These are phyloP conservation scores for Phialophora expanda DNA, from an alignment of 2,329 filamentous ascomycete genomes.

Conservation along the genomic window DNA sequence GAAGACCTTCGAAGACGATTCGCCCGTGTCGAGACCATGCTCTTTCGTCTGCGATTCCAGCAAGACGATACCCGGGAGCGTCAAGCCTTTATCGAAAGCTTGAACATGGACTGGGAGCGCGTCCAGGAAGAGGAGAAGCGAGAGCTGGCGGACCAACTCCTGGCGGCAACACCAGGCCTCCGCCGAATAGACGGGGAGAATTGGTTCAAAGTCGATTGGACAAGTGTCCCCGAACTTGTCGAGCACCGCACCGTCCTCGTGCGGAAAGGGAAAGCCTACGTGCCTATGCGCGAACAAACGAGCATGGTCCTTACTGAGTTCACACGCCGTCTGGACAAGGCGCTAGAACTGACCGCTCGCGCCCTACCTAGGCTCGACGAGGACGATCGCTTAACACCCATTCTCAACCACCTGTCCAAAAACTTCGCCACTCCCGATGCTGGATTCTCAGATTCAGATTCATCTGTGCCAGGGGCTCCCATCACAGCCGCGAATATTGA, in stretches of 20 bases:
- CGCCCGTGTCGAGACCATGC: conserved; percentile 80
- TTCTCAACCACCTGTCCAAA: conserved; percentile 83
- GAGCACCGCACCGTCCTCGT: conserved; percentile 78
- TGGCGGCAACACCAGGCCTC: conserved; percentile 60
- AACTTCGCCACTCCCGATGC: conserved; percentile 93
- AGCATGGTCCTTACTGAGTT: conserved; percentile 92
- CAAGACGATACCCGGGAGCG: conserved; percentile 77
- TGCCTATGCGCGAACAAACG: conserved; percentile 82
- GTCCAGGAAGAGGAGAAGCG: conserved; percentile 80
- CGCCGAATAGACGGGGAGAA: conserved; percentile 72
- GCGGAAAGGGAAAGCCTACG: conserved; percentile 83
- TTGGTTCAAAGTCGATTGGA: conserved; percentile 98
- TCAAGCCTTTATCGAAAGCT: conserved; percentile 72
- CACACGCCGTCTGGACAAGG: conserved; percentile 74
- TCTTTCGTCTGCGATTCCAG: conserved; percentile 82
- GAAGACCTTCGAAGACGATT: conserved; percentile 90
- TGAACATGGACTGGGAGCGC: conserved; percentile 83
- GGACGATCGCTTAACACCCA: conserved; percentile 84
- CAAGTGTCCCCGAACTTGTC: conserved; percentile 85
- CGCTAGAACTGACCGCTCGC: conserved; percentile 88
- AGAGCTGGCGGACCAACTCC: conserved; percentile 66
- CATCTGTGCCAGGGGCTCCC: conserved; percentile 69
- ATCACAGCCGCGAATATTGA: conserved; percentile 83
- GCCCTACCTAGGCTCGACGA: conserved; percentile 91
- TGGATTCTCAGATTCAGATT: conserved; percentile 71